phyloP scores from a whole-genome alignment of 2,329 filamentous ascomycete genomes.

The Fusarium sororula region DNA sequence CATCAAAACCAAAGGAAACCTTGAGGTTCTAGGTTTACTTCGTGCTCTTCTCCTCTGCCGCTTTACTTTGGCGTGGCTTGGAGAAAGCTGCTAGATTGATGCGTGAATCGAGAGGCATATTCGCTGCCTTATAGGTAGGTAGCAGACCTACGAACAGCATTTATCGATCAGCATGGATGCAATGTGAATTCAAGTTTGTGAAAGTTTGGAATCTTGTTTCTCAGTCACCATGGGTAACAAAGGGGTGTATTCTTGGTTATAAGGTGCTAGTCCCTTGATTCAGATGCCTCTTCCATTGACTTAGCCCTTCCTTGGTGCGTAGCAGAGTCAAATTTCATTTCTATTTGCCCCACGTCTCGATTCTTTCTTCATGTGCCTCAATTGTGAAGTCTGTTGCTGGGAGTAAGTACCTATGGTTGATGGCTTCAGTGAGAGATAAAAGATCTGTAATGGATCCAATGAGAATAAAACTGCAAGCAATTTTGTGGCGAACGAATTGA shows the following conservation, averaged over 20 bases:
- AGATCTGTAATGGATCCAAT: not conserved
- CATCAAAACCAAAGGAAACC: not conserved
- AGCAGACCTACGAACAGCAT: not conserved
- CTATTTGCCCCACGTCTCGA: not conserved
- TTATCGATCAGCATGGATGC: not conserved
- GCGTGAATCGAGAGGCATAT: not conserved
- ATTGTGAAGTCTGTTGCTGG: not conserved
- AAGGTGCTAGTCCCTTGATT: slow-evolving; percentile 5
- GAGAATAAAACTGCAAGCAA: not conserved
- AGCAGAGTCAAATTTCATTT: not conserved
- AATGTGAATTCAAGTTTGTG: not conserved
- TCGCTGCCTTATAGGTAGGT: not conserved
- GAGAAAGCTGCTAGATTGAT: not conserved
- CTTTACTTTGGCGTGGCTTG: not conserved
- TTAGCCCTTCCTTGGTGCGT: not conserved
- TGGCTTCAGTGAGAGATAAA: not conserved
- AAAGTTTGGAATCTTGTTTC: slow-evolving; percentile 6
- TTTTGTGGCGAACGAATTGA: not conserved
- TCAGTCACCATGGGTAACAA: slow-evolving; percentile 25
- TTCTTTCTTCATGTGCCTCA: not conserved
- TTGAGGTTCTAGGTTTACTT: not conserved
- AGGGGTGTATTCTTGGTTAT: slow-evolving; percentile 4
- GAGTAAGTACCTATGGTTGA: not conserved
- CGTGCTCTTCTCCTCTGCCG: not conserved
- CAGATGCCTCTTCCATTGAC: slow-evolving; percentile 13